Conservation (phyloP, 331 rosid genomes). For the Pyracantha coccinea region DNA sequence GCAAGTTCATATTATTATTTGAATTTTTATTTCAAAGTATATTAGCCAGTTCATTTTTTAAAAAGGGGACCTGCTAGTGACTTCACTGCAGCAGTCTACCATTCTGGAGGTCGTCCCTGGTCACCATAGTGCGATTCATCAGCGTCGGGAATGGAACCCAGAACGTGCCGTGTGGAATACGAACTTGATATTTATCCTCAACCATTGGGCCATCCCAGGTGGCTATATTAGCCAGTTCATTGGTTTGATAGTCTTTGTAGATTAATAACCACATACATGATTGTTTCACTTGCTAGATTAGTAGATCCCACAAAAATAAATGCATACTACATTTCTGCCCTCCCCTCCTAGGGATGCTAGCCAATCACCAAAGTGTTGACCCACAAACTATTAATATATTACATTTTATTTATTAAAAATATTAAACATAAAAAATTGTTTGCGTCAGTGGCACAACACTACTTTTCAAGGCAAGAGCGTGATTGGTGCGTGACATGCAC, state of each 20-base stretch:
- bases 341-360: neutral
- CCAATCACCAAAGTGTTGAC: slow-evolving; percentile 37
- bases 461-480: neutral
- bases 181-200: too few species aligned
- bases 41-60: too few species aligned
- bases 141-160: rapidly evolving
- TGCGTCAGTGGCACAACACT: slow-evolving; percentile 12
- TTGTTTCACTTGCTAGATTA: neutral
- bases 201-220: too few species aligned
- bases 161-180: rapidly evolving
- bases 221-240: neutral
- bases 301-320: neutral
- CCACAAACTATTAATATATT: neutral
- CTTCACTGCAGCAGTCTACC: too few species aligned
- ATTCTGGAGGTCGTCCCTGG: rapidly evolving
- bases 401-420: neutral
- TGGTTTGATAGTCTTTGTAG: neutral
- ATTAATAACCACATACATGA: neutral
- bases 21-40: too few species aligned
- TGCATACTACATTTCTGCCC: neutral
- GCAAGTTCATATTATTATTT: too few species aligned
- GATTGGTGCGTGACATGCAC: slow-evolving; percentile 4
- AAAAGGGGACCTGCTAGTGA: too few species aligned
- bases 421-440: neutral
- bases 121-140: too few species aligned